These are phyloP conservation scores for Coemansia sp. DNA, from an alignment of 192 early-diverging fungal species.

Conservation along the genomic window DNA sequence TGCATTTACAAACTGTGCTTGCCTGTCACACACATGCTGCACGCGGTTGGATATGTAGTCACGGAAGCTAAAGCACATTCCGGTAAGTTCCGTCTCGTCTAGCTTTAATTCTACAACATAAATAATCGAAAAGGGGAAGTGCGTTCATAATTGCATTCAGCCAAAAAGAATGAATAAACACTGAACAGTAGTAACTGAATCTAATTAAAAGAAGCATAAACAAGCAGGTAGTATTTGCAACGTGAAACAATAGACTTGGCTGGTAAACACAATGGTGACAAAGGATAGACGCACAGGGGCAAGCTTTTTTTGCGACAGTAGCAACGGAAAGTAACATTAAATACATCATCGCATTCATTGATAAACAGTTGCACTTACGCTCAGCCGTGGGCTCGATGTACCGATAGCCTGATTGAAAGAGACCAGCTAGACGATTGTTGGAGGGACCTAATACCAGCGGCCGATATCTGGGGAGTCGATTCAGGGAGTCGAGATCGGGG, in stretches of 20 bases:
- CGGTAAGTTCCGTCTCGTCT: constrained; percentile 53
- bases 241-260: background rate
- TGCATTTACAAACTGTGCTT: constrained; percentile 26
- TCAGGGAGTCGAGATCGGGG: constrained; percentile 50
- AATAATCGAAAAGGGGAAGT: constrained; percentile 1
- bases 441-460: constrained; percentile 51
- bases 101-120: constrained; percentile 41
- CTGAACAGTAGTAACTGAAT: background rate
- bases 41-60: constrained; percentile 45
- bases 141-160: background rate
- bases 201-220: constrained; percentile 1
- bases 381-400: constrained; percentile 58
- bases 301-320: background rate
- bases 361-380: constrained; percentile 34
- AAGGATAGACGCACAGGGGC: background rate
- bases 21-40: constrained; percentile 42
- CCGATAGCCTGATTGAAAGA: constrained; percentile 44
- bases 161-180: background rate
- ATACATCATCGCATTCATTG: background rate
- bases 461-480: constrained; percentile 43
- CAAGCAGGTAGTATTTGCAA: background rate
- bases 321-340: constrained; percentile 2
- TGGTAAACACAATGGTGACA: background rate
- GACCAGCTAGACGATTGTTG: constrained; percentile 47
- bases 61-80: constrained; percentile 53